Conservation (phyloP, 2,329 filamentous ascomycete species). For the Cytospora piceae region DNA sequence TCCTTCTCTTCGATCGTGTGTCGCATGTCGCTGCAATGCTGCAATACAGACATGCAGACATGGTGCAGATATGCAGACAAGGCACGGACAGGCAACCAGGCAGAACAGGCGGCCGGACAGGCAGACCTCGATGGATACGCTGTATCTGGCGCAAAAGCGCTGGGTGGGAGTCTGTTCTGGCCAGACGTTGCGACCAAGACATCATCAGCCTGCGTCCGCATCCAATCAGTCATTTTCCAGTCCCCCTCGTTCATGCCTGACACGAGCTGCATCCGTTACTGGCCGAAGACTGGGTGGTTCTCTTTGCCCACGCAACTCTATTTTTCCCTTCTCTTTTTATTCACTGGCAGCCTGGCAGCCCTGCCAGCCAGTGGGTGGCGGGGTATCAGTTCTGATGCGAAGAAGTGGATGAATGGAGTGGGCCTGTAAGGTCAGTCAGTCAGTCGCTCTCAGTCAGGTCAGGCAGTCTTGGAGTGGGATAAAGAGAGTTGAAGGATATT, state of each 20-base stretch:
- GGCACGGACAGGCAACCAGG: not conserved
- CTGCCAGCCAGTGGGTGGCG: not conserved
- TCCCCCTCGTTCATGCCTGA: slow-evolving; percentile 2
- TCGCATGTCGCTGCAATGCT: not conserved
- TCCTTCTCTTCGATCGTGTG: not conserved
- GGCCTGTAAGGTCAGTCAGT: slow-evolving; percentile 17
- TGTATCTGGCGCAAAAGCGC: not conserved
- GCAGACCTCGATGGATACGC: not conserved
- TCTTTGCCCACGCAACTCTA: not conserved
- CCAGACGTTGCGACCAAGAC: slow-evolving; percentile 5
- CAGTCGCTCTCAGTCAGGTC: not conserved
- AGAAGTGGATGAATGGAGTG: slow-evolving; percentile 2
- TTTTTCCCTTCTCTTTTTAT: not conserved
- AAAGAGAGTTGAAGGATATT: not conserved
- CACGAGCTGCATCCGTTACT: not conserved
- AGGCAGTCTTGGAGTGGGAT: not conserved
- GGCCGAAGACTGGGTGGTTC: not conserved
- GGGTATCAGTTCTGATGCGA: not conserved
- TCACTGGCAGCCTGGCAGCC: not conserved
- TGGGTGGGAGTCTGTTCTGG: slow-evolving; percentile 1
- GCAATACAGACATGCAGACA: not conserved
- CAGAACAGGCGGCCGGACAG: not conserved
- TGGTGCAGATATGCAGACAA: too few species aligned
- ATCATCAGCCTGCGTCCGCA: not conserved
- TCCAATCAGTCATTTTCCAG: slow-evolving; percentile 2